Percentiles rank a stretch among this genome's conserved stretches.
Conservation (phyloP, 2,329 filamentous ascomycete genomes). For the Neonectria neomacrospora region DNA sequence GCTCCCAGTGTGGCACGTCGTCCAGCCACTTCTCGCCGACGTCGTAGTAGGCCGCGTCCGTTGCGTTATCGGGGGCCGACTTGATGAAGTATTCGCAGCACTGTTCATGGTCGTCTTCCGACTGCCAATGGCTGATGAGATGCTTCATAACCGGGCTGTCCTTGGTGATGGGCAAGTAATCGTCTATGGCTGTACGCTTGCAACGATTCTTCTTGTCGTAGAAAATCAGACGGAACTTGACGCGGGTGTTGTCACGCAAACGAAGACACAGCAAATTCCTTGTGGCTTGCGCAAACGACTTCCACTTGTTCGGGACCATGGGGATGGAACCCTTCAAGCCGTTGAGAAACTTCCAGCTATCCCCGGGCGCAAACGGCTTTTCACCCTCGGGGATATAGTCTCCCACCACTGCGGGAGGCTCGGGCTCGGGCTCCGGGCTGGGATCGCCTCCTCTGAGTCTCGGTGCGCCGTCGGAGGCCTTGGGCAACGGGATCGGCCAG, state of each 20-base stretch:
- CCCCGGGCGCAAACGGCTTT: background rate
- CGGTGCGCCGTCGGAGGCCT: conserved; percentile 12
- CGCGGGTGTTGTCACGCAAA: background rate
- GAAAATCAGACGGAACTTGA: conserved; percentile 23
- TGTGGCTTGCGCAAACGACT: conserved; percentile 36
- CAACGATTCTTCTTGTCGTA: conserved; percentile 20
- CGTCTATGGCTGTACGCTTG: background rate
- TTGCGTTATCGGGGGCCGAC: background rate
- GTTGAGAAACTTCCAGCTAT: conserved; percentile 38
- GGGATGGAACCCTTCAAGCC: conserved; percentile 49
- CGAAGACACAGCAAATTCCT: conserved; percentile 40
- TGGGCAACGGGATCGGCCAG: conserved; percentile 18
- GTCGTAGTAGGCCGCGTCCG: background rate
- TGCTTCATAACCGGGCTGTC: conserved; percentile 13
- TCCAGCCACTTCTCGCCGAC: background rate
- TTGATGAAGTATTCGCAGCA: conserved; percentile 42
- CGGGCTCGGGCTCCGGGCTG: background rate
- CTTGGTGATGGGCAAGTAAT: conserved; percentile 20
- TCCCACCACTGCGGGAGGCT: background rate
- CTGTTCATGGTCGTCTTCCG: conserved; percentile 1
- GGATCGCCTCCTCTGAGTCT: conserved; percentile 33
- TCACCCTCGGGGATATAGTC: conserved; percentile 26
- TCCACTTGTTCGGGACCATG: conserved; percentile 36
- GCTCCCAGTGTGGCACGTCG: conserved; percentile 34
- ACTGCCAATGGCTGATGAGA: conserved; percentile 21